Evolutionary conservation across 176 grass and related monocot species (phyloP).

Genomic region (Carex cristatella): DNA sequence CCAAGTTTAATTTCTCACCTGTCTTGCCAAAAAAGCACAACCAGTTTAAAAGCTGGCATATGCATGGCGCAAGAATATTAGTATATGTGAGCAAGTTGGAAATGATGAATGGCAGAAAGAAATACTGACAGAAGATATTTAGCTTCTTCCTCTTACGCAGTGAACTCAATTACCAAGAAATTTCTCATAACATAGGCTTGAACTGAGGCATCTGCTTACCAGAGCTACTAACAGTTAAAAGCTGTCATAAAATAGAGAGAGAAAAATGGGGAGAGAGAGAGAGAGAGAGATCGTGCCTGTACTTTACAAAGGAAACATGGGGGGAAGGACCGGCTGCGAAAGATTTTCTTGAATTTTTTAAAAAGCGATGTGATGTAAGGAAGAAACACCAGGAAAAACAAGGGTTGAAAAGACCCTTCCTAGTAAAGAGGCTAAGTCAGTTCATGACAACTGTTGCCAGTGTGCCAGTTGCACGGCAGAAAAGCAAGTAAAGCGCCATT

Average conservation of each 20-base stretch:
- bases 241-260: neutral
- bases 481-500: constrained; percentile 43
- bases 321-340: neutral
- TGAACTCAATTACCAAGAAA: constrained; percentile 26
- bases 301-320: constrained; percentile 25
- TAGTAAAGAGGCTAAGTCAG: constrained; percentile 62
- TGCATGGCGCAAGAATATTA: constrained; percentile 1
- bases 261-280: neutral
- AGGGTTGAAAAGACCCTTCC: constrained; percentile 76
- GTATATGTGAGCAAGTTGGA: constrained; percentile 34
- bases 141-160: neutral
- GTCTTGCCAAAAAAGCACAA: neutral
- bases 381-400: constrained; percentile 41
- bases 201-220: neutral
- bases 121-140: constrained; percentile 6
- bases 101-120: constrained; percentile 38
- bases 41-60: constrained; percentile 9
- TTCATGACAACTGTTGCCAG: constrained; percentile 71
- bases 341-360: constrained; percentile 7
- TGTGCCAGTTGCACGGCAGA: constrained; percentile 28
- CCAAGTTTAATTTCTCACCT: neutral
- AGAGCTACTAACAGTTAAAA: constrained; percentile 3
- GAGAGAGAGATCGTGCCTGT: neutral
- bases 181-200: neutral
- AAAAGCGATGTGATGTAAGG: constrained; percentile 42